phyloP scores from a whole-genome alignment of 2,329 filamentous ascomycete species.

The Hymenoscyphus infarciens region DNA sequence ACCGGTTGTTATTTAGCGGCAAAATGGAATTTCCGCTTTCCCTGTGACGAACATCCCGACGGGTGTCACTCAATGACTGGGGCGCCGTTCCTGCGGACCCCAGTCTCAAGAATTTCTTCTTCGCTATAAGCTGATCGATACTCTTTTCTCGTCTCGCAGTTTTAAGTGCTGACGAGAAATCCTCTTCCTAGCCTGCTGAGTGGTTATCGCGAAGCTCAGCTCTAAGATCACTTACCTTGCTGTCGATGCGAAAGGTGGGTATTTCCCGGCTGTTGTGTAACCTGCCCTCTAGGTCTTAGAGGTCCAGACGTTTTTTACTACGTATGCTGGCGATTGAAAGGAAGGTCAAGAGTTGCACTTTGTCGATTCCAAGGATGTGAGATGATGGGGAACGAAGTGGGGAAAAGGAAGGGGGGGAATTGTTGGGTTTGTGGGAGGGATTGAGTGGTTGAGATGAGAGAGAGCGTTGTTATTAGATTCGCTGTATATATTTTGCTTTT shows the following conservation, averaged over 20 bases:
- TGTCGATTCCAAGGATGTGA: too few relatives aligned
- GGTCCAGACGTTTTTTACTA: neutral
- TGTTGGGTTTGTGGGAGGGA: too few relatives aligned
- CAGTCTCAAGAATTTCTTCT: constrained; percentile 5
- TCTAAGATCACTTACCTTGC: neutral
- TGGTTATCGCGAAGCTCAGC: neutral
- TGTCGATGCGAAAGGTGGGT: neutral
- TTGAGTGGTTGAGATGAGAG: too few relatives aligned
- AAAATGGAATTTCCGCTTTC: neutral
- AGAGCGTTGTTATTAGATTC: too few relatives aligned
- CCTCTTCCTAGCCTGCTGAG: neutral
- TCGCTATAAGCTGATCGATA: constrained; percentile 5
- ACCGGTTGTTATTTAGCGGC: too few relatives aligned
- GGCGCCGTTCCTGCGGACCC: neutral
- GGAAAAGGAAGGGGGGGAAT: too few relatives aligned
- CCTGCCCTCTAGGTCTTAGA: neutral
- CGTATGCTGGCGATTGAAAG: too few relatives aligned
- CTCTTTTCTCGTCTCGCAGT: too few relatives aligned
- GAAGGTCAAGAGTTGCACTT: too few relatives aligned
- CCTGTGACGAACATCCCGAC: neutral
- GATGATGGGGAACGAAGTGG: too few relatives aligned
- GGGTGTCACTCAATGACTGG: neutral
- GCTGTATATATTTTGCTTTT: too few relatives aligned
- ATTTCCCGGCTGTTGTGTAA: neutral
- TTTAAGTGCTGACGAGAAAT: neutral